These are phyloP conservation scores for Fusarium protoensiforme DNA, from an alignment of 2,329 filamentous ascomycete genomes.

Conservation along the genomic window DNA sequence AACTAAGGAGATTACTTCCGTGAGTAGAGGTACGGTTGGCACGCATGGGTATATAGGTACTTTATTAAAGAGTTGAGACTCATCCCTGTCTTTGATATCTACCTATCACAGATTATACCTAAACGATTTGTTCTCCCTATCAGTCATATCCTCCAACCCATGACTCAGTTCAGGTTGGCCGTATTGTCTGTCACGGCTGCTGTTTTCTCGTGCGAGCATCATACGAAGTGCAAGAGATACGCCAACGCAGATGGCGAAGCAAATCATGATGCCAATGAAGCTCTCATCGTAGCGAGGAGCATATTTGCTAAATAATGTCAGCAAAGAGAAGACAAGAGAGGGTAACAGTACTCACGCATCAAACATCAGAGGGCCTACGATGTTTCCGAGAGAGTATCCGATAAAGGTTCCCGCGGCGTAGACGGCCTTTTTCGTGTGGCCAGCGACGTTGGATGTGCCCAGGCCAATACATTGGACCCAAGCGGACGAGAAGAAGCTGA, in stretches of 20 bases:
- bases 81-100: neutral
- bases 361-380: slow-evolving; percentile 48
- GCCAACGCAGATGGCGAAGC: slow-evolving; percentile 46
- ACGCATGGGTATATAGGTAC: neutral
- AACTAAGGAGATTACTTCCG: too few relatives aligned
- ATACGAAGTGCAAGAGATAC: slow-evolving; percentile 45
- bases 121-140: slow-evolving; percentile 40
- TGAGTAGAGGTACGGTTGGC: neutral
- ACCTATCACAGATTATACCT: slow-evolving; percentile 7
- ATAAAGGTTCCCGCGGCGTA: slow-evolving; percentile 46
- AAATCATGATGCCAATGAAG: slow-evolving; percentile 47
- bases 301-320: slow-evolving; percentile 28
- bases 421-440: slow-evolving; percentile 47
- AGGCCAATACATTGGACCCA: slow-evolving; percentile 46
- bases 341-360: slow-evolving; percentile 45
- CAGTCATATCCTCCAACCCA: slow-evolving; percentile 54
- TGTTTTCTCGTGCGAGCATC: slow-evolving; percentile 44
- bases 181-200: slow-evolving; percentile 42
- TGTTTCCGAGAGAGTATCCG: slow-evolving; percentile 49
- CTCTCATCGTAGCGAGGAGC: slow-evolving; percentile 46
- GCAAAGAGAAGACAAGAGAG: too few relatives aligned
- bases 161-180: slow-evolving; percentile 47
- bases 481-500: slow-evolving; percentile 46
- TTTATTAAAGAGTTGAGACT: neutral
- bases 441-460: slow-evolving; percentile 48